phyloP scores from a whole-genome alignment of 805 yeast species.

The Kazachstania viticola region DNA sequence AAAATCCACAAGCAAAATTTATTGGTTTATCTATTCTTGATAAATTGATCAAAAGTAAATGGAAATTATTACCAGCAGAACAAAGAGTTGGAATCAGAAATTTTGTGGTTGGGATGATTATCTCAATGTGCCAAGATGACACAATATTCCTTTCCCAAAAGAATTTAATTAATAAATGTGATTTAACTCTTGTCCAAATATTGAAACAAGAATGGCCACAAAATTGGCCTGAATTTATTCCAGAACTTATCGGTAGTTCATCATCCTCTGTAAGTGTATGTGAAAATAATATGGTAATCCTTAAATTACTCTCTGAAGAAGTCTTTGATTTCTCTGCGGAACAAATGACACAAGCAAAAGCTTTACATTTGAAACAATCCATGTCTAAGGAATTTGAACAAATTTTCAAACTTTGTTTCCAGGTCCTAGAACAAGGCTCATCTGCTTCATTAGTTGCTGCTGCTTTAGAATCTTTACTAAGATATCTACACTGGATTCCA shows the following conservation, averaged over 20 bases:
- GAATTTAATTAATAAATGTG: conserved; percentile 81
- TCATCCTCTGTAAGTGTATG: conserved; percentile 84
- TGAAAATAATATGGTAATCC: conserved; percentile 92
- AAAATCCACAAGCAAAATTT: conserved; percentile 75
- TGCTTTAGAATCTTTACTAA: conserved; percentile 69
- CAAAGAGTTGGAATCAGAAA: conserved; percentile 87
- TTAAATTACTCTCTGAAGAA: conserved; percentile 84
- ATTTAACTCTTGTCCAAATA: conserved; percentile 82
- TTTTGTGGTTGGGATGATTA: conserved; percentile 84
- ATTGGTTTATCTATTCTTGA: conserved; percentile 84
- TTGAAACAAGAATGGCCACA: conserved; percentile 98
- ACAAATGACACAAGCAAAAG: conserved; percentile 93
- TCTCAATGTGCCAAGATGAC: conserved; percentile 76
- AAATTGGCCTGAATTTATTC: conserved; percentile 95
- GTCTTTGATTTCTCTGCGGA: conserved; percentile 93
- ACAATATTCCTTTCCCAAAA: conserved; percentile 51
- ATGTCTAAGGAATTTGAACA: conserved; percentile 87
- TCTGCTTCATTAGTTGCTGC: conserved; percentile 75
- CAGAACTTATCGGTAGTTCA: conserved; percentile 80
- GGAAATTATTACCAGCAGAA: conserved; percentile 81
- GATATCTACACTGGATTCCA: conserved; percentile 93
- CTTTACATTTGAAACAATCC: conserved; percentile 66
- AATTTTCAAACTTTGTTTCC: conserved; percentile 85
- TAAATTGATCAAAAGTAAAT: conserved; percentile 72
- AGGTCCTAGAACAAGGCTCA: conserved; percentile 82